Base-by-base conservation (phyloP, 2,329 filamentous ascomycete species). In the Talaromyces sp. region DNA sequence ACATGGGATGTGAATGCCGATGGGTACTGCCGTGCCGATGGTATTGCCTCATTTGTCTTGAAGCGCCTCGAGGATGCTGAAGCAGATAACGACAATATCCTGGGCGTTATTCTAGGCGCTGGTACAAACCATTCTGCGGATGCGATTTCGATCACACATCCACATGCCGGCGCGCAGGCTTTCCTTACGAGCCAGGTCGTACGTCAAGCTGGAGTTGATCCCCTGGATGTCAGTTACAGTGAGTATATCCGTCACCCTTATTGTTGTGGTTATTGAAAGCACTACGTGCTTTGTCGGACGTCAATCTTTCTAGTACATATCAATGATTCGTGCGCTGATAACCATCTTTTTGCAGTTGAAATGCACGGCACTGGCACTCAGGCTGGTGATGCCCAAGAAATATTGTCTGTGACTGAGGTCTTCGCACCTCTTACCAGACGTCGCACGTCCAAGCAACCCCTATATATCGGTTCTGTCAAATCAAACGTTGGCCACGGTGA, bases 341-440 rank as follows among this genome's bases (percentile, higher is more conserved):
- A 38, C 36, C 34, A 17, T 5, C 17, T 38, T 38, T 34, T 10
- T 38, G 36, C 36, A 38, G 88, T 96, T 8, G 92, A 96, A 78
- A 92, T 95, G 88, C 92, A 96, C 75, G 92, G 91, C 15, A 96
- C 92, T 2, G 92, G 92, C 34, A 96, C 91, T 0, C 91, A 95
- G 75, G 91, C 90, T 36, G 92, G 91, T 67, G 92, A 96, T 72
- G 88, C 88, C 6, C 90, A 88, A 3, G 93, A 97, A 75, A 93
- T 94, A 89, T 82, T 87, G 1, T 92, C 89, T 0, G 90, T 96
- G 58, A 87, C 88, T 22, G 82, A 85, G 58, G 81, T 85, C 25
- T 90, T 89, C 69, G 87, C 86, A 51, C 83, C 85, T 27, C 79
- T 81, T 63, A 76, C 83, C 69, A 78, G 80, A 47, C 80, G 73